Base-by-base conservation (phyloP, 805 yeast genomes). In the Starmerella scarabaei region DNA sequence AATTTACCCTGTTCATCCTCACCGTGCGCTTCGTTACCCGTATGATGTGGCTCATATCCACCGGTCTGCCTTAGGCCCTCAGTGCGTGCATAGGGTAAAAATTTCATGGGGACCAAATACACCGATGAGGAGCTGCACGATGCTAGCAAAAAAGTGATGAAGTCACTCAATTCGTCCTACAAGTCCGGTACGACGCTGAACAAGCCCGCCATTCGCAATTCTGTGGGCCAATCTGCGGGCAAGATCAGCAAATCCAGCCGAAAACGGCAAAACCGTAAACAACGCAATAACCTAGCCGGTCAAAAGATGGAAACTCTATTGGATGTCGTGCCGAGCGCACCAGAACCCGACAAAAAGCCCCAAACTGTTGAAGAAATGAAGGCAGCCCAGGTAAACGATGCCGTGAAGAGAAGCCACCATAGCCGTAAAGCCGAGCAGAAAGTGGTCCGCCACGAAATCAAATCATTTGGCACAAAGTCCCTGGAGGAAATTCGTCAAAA, bases 101-200 rank as follows among this genome's bases (percentile, higher is more conserved):
- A 23, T 23, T 23, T 23, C 26, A 47, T 41, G 44, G 36, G 39
- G 15, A 24, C 35, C 16, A 39, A 44, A 26, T 53, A 53, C 43
- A 42, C 51, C 21, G 36, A 36, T n/a, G 52, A 48, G 33, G 56
- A 51, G 40, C 38, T 53, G 38, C 40, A 40, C 5, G 38, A 40
- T 3, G 56, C 56, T 18, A 50, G 55, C 42, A 36, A 45, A 15
- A 37, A 37, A 26, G 52, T 52, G n/a, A 50, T 53, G 56, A 46
- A 45, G 28, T 48, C 52, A 15, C 44, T 53, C 26, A 51, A 50
- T 30, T 47, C 49, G 26, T 15, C 40, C 18, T 7, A 11, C 26
- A 30, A 35, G 24, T 36, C 47, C 12, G n/a, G 35, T n/a, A 35
- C 35, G n/a, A 4, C 40, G 30, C 38, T 47, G 29, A 7, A 43